Evolutionary conservation across 2,329 filamentous ascomycete genomes (phyloP).

Genomic region (Endocalyx cinctus): DNA sequence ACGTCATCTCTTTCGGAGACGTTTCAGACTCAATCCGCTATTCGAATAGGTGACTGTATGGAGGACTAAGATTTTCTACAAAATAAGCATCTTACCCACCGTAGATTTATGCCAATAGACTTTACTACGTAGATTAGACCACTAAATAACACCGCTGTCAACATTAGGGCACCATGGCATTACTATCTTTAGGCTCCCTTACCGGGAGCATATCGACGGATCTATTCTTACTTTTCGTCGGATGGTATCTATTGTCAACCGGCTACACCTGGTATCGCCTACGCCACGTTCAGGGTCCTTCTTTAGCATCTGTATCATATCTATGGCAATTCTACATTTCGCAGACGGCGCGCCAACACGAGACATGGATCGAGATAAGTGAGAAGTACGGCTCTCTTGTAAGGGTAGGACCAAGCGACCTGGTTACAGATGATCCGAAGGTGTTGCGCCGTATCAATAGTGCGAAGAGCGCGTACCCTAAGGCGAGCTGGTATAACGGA

Average conservation of each 20-base stretch:
- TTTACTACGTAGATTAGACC: too few relatives aligned
- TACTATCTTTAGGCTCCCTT: too few relatives aligned
- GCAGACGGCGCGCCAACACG: slow-evolving; percentile 20
- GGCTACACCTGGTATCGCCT: slow-evolving; percentile 29
- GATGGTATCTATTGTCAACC: slow-evolving; percentile 1
- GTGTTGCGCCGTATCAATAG: slow-evolving; percentile 33
- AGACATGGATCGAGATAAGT: slow-evolving; percentile 10
- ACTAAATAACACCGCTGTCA: too few relatives aligned
- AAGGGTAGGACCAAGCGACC: slow-evolving; percentile 38
- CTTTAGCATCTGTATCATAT: slow-evolving; percentile 32
- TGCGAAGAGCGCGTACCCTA: slow-evolving; percentile 32
- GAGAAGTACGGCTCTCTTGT: slow-evolving; percentile 29
- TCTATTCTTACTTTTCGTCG: too few relatives aligned
- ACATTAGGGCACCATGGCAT: too few relatives aligned
- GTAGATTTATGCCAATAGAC: too few relatives aligned
- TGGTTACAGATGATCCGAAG: slow-evolving; percentile 35
- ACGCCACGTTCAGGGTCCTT: slow-evolving; percentile 36
- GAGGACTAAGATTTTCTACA: too few relatives aligned
- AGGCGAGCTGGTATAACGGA: slow-evolving; percentile 41
- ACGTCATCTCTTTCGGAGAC: too few relatives aligned
- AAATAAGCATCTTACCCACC: too few relatives aligned
- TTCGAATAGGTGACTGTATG: too few relatives aligned
- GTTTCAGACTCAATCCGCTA: too few relatives aligned
- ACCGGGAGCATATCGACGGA: too few relatives aligned
- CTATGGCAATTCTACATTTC: slow-evolving; percentile 32